phyloP scores from a whole-genome alignment of 306 rosid genomes.

The Lathyrus oleraceus region DNA sequence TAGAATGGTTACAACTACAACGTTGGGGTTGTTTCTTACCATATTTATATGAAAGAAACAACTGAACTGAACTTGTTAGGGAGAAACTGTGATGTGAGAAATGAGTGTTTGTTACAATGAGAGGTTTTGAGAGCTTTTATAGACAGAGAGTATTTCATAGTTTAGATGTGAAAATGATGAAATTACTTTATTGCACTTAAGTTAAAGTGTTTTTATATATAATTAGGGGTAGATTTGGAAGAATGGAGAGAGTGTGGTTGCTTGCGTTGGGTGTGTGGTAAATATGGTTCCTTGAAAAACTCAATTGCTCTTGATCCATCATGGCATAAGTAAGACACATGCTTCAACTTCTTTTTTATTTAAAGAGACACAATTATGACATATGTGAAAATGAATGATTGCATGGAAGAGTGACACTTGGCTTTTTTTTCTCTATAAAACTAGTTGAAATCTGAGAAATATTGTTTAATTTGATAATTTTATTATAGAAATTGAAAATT shows the following conservation, averaged over 20 bases:
- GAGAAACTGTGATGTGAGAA: background rate
- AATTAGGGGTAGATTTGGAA: background rate
- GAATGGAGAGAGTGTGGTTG: background rate
- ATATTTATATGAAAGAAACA: background rate
- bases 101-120: background rate
- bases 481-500: too few species aligned
- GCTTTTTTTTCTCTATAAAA: too few species aligned
- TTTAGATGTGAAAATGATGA: background rate
- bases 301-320: background rate
- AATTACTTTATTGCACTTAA: background rate
- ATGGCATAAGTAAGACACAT: background rate
- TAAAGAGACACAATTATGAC: background rate
- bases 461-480: too few species aligned
- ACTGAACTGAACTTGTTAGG: background rate
- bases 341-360: constrained; percentile 10
- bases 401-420: background rate
- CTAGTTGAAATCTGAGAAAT: too few species aligned
- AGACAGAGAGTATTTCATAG: background rate
- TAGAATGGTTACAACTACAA: background rate
- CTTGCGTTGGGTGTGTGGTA: background rate
- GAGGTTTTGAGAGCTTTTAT: background rate
- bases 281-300: background rate
- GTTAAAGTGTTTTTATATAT: background rate
- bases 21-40: background rate
- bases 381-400: background rate